These are phyloP conservation scores for Pseudogymnoascus sp. DNA, from an alignment of 2,329 filamentous ascomycete species.

Conservation along the genomic window DNA sequence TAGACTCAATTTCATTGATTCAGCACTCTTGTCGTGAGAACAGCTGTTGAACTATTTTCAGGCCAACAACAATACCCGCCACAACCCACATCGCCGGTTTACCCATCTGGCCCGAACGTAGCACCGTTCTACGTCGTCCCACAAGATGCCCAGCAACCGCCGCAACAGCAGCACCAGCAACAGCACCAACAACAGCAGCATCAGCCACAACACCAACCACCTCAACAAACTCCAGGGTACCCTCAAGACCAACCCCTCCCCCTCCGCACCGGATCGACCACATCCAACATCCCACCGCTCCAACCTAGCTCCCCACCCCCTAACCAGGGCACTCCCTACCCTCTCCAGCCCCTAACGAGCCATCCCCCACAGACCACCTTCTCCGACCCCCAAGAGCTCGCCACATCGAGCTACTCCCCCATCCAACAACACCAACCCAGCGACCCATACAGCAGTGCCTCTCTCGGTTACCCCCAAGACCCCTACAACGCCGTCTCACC, in stretches of 20 bases:
- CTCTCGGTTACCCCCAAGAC: conserved; percentile 22
- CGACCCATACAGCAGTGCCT: conserved; percentile 22
- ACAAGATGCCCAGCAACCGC: conserved; percentile 29
- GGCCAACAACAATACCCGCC: conserved; percentile 36
- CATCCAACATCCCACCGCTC: conserved; percentile 25
- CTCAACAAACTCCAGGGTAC: conserved; percentile 43
- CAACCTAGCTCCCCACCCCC: conserved; percentile 46
- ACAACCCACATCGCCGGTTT: conserved; percentile 41
- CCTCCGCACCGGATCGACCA: conserved; percentile 16
- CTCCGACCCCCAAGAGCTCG: conserved; percentile 66
- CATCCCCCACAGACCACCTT: conserved; percentile 60
- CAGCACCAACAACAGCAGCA: conserved; percentile 28
- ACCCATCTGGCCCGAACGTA: conserved; percentile 42
- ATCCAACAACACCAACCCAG: conserved; percentile 39
- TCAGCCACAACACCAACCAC: conserved; percentile 43
- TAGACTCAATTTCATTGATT: conserved; percentile 5
- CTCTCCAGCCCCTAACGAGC: conserved; percentile 34
- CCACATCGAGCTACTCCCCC: conserved; percentile 68
- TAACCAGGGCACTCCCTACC: conserved; percentile 39
- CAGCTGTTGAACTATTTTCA: conserved; percentile 14
- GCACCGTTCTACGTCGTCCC: conserved; percentile 61
- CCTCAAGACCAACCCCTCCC: conserved; percentile 37
- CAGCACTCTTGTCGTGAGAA: conserved; percentile 2
- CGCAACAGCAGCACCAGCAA: conserved; percentile 21
- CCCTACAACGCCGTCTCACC: conserved; percentile 18